These are phyloP conservation scores for Acrocalymma vagum DNA, from an alignment of 2,329 filamentous ascomycete species.

Conservation along the genomic window DNA sequence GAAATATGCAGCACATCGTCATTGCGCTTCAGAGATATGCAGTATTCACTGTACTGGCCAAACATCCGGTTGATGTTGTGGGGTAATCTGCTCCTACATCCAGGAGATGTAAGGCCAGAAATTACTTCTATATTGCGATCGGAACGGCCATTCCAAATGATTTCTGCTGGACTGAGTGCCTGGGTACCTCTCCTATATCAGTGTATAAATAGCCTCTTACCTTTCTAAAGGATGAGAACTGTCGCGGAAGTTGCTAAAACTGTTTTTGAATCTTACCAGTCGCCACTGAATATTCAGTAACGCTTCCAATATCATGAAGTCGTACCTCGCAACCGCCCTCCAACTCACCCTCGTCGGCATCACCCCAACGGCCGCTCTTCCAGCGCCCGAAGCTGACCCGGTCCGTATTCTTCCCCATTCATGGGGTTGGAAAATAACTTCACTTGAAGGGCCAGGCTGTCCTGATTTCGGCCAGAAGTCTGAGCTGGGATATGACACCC, in stretches of 20 bases:
- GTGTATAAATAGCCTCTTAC: no score
- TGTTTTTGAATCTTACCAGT: no score
- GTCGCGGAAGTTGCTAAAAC: no score
- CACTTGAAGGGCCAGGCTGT: constrained; percentile 23
- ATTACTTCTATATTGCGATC: no score
- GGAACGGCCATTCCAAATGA: neutral
- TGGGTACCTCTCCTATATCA: neutral
- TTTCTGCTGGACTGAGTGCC: neutral
- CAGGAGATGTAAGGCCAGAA: neutral
- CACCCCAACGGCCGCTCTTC: constrained; percentile 14
- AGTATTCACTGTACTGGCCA: no score
- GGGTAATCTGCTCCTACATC: constrained; percentile 2
- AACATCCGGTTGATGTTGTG: constrained; percentile 3
- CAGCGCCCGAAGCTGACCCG: constrained; percentile 13
- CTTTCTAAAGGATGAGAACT: no score
- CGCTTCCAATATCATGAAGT: constrained; percentile 11
- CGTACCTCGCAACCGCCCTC: neutral
- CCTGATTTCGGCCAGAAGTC: constrained; percentile 12
- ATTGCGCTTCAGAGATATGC: no score
- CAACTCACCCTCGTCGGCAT: constrained; percentile 13
- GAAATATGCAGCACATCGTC: no score
- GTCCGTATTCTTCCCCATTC: constrained; percentile 16
- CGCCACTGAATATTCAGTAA: no score
- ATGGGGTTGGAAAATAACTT: constrained; percentile 23
- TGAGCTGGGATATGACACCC: constrained; percentile 9